Conservation (phyloP, 2,329 filamentous ascomycete species). For the Aspergillus niger region DNA sequence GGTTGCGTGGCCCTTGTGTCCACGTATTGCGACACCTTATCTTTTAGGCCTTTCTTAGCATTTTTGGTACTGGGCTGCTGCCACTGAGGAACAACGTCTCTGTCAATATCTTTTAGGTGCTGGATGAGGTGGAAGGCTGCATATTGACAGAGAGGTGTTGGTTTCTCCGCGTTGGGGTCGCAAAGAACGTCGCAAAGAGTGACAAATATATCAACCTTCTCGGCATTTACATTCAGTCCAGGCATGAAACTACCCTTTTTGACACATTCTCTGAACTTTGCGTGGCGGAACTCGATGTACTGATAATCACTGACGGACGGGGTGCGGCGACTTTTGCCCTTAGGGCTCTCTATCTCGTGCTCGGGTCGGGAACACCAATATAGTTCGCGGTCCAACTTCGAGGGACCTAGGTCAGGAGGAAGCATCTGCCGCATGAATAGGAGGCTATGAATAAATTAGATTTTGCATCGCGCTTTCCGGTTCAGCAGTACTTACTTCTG, state of each 20-base stretch:
- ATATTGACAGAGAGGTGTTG: not conserved
- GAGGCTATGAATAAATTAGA: not conserved
- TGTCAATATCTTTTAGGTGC: not conserved
- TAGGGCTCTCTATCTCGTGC: not conserved
- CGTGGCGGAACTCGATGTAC: not conserved
- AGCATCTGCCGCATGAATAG: not conserved
- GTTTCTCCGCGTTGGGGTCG: not conserved
- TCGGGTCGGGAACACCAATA: not conserved
- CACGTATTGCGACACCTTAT: not conserved
- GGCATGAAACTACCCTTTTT: not conserved
- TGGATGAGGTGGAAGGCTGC: not conserved
- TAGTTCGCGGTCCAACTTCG: not conserved
- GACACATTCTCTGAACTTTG: not conserved
- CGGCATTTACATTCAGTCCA: not conserved
- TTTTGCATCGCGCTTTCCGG: too few species aligned
- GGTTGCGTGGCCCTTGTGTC: not conserved
- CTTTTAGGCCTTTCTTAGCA: not conserved
- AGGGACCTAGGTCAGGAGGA: not conserved
- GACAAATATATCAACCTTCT: not conserved
- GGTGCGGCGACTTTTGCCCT: not conserved
- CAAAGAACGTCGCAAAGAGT: constrained; percentile 1
- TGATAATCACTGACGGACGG: not conserved
- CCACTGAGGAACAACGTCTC: not conserved
- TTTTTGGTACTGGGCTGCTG: not conserved
- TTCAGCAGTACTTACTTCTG: not conserved